Percentiles rank a stretch among this genome's conserved stretches.
phyloP scores from a whole-genome alignment of 2,329 filamentous ascomycete species.

The Pestalotiopsis sp. region DNA sequence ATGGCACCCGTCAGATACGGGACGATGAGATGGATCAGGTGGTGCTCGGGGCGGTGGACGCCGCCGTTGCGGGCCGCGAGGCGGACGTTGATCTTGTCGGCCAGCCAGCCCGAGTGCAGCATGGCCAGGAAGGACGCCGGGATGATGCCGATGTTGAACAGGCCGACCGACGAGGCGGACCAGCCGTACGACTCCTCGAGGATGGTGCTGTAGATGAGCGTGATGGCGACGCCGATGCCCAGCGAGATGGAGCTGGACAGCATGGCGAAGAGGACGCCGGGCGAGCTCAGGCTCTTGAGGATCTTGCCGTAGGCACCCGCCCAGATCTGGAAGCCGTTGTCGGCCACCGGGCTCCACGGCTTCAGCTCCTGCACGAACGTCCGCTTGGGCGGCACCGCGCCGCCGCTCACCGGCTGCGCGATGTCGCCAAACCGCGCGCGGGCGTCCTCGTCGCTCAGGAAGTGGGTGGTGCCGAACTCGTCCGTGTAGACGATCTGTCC shows the following conservation, averaged over 20 bases:
- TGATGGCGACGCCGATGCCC: constrained; percentile 37
- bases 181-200: constrained; percentile 34
- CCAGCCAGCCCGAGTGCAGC: constrained; percentile 21
- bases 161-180: constrained; percentile 34
- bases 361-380: constrained; percentile 30
- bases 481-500: constrained; percentile 38
- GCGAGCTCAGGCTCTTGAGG: constrained; percentile 27
- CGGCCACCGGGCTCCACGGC: constrained; percentile 23
- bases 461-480: constrained; percentile 36
- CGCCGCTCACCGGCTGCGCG: not conserved
- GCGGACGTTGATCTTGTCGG: constrained; percentile 19
- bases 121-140: constrained; percentile 38
- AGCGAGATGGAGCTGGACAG: constrained; percentile 37
- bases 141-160: constrained; percentile 51
- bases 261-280: constrained; percentile 38
- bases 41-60: constrained; percentile 23
- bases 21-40: constrained; percentile 17
- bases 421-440: constrained; percentile 18
- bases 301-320: constrained; percentile 18
- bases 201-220: constrained; percentile 38
- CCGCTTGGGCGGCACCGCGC: not conserved
- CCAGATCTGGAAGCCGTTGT: constrained; percentile 12
- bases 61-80: constrained; percentile 21
- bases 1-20: constrained; percentile 13
- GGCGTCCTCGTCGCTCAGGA: constrained; percentile 33